Conservation (phyloP, 306 rosid species). For the Delonix regia region DNA sequence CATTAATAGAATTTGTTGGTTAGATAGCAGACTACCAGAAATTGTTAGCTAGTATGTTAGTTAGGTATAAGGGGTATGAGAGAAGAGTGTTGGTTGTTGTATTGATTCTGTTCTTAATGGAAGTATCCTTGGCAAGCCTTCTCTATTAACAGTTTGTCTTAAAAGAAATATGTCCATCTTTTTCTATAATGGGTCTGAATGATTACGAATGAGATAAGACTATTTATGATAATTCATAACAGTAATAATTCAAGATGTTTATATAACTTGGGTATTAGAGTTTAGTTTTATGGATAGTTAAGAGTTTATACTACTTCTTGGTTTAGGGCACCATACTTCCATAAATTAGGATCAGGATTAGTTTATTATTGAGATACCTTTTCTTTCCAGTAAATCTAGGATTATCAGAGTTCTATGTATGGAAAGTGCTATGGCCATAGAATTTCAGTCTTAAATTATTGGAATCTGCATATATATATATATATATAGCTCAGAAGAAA, state of each 20-base stretch:
- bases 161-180: neutral
- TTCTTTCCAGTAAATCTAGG: neutral
- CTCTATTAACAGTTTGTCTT: no score
- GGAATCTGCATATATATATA: no score
- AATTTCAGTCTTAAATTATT: neutral
- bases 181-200: neutral
- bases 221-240: neutral
- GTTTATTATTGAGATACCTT: neutral
- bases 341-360: neutral
- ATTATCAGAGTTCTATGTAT: neutral
- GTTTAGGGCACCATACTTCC: neutral
- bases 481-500: no score
- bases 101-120: no score
- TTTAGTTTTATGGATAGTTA: neutral
- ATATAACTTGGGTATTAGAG: neutral
- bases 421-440: neutral
- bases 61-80: no score
- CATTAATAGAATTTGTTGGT: no score
- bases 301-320: neutral
- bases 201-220: slow-evolving; percentile 3
- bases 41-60: no score
- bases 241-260: neutral
- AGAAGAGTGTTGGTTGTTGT: no score
- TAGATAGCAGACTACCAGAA: no score
- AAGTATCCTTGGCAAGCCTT: no score